phyloP scores from a whole-genome alignment of 495 filamentous ascomycete genomes.

The Penicillium subrubescens region DNA sequence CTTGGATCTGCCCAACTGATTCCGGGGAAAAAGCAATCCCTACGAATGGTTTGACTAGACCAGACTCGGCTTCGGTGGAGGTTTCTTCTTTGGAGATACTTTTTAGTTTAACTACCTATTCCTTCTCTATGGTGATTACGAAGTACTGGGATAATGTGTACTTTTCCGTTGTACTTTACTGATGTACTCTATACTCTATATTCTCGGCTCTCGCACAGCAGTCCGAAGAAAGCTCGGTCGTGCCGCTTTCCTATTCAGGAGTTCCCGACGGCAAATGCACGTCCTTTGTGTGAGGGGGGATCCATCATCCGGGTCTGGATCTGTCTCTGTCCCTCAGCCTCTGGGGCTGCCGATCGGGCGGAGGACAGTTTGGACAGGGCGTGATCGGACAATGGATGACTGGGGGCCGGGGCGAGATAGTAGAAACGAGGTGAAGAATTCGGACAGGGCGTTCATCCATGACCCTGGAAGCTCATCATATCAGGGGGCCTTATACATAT shows the following conservation, averaged over 20 bases:
- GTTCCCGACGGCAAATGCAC: constrained; percentile 24
- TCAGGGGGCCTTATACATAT: neutral
- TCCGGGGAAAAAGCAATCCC: neutral
- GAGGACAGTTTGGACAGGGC: constrained; percentile 2
- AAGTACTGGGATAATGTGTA: too few relatives aligned
- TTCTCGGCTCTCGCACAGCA: constrained; percentile 14
- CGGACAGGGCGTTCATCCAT: neutral
- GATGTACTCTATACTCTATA: neutral
- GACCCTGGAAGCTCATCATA: neutral
- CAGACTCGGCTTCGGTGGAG: neutral
- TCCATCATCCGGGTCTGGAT: constrained; percentile 3
- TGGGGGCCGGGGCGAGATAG: neutral
- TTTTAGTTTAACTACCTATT: neutral
- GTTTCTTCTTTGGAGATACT: too few relatives aligned
- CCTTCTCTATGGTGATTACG: neutral
- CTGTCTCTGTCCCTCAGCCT: neutral
- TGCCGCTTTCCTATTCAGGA: constrained; percentile 28
- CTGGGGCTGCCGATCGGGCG: constrained; percentile 29
- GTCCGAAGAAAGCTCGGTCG: constrained; percentile 18
- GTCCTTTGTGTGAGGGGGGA: neutral
- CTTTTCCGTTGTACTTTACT: neutral
- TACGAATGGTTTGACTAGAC: neutral
- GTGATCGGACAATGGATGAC: neutral
- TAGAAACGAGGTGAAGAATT: neutral
- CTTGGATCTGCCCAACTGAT: neutral